Base-by-base conservation (phyloP, 352 stramenopile genomes). In the Thraustotheca clavata region DNA sequence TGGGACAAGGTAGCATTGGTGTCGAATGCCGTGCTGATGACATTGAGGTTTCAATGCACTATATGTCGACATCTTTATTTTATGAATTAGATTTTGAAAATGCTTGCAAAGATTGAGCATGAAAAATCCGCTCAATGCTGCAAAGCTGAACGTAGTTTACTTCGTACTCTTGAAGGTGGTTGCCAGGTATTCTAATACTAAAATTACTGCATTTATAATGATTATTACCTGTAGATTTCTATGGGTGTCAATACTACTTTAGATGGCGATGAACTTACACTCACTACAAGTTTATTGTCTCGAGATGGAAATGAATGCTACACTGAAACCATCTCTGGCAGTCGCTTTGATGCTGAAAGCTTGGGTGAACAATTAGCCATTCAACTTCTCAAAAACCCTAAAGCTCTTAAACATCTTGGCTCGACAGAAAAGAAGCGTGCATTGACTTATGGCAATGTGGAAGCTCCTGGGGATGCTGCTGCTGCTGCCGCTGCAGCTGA, bases 1-100 rank as follows among this genome's bases (percentile, higher is more conserved):
- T 95, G 22, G 80, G 86, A 3, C 84, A 95, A 70, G 86, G 84
- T 46, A 91, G 84, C 50, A 91, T 95, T 52, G 86, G 84, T 36
- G 83, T 95, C 8, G 83, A 95, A 59, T 92, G 83, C 62, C 80
- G 86, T 24, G 70, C 63, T 0, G 77, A 89, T 33, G 83, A 92
- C 59, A 40, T 74, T 3, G 74, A 86, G 74, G 76, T 62, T 62
- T 52, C 34, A 20, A 43, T 43, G 38, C 38, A 43, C 38, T 43
- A 20, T 49, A 54, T 38, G 24, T 68, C n/a, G n/a, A 8, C 27
- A 20, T 35, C 12, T 31, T 43, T 26, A 22, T 18, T 67, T 55
- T 4, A 26, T 33, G 7, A 5, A 49, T 4, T 27, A 88, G 78
- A 89, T 74, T 8, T 76, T 92, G 4, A 71, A 80, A 29, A 91